A percentile compares a stretch with the other conserved stretches of the same genome.
Evolutionary conservation across 23 red algal genomes (phyloP).

Genomic region (Cyanidiococcus yangmingshanensis): DNA sequence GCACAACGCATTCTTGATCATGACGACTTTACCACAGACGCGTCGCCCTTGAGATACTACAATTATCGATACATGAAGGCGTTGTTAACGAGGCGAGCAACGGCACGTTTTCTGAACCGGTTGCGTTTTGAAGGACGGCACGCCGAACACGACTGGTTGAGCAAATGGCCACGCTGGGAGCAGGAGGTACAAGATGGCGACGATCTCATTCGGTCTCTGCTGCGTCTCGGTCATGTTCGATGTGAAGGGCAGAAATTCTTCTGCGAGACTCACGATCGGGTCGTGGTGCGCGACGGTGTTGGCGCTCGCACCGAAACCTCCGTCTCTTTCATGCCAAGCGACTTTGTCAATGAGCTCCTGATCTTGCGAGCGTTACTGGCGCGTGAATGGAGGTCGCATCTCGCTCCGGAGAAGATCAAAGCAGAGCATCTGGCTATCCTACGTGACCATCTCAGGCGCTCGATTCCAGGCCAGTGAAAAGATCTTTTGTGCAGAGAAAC

Average conservation of each 20-base stretch:
- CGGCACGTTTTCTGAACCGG: not conserved
- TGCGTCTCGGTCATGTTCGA: not conserved
- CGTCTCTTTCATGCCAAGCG: not conserved
- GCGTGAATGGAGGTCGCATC: not conserved
- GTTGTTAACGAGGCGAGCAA: not conserved
- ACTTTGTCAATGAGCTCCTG: slow-evolving; percentile 15
- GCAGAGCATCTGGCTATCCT: slow-evolving; percentile 4
- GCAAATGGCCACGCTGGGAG: not conserved
- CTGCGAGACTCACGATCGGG: not conserved
- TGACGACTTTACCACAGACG: slow-evolving; percentile 4
- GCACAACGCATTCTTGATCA: slow-evolving; percentile 10
- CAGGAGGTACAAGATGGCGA: not conserved
- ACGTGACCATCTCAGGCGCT: not conserved
- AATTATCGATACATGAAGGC: slow-evolving; percentile 12
- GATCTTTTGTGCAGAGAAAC: not conserved
- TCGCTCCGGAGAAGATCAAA: slow-evolving; percentile 11
- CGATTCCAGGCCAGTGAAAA: not conserved
- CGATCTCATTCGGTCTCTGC: not conserved
- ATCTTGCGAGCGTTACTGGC: not conserved
- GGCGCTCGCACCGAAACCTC: not conserved
- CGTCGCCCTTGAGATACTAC: not conserved
- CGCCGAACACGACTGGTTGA: slow-evolving; percentile 5
- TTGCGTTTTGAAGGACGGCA: slow-evolving; percentile 11
- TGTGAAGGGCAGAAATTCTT: slow-evolving; percentile 1
- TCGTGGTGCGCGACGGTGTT: slow-evolving; percentile 6